These are phyloP conservation scores for Geotrichum aggregatum DNA, from an alignment of 1,139 yeast genomes.

Conservation along the genomic window DNA sequence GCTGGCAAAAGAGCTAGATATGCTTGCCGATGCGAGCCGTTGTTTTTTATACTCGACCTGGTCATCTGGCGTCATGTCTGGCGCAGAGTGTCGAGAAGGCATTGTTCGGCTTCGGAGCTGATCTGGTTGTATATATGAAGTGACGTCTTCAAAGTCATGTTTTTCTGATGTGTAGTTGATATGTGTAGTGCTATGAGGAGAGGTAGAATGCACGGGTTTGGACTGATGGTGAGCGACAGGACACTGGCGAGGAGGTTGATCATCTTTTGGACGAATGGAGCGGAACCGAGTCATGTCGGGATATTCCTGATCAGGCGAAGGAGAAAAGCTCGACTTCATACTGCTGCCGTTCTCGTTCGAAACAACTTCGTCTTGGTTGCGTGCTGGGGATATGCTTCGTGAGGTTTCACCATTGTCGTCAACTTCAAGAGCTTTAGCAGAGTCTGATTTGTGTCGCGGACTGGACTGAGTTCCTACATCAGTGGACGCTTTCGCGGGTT, in stretches of 20 bases:
- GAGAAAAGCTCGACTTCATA: conserved; percentile 4
- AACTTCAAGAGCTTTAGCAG: neutral
- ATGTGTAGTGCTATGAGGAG: neutral
- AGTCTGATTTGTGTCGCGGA: no score
- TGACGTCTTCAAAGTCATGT: neutral
- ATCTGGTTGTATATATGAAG: neutral
- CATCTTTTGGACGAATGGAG: conserved; percentile 17
- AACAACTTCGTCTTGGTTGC: neutral
- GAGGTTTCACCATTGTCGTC: neutral
- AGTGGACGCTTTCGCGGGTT: conserved; percentile 13
- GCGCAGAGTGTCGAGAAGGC: conserved; percentile 8
- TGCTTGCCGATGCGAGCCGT: neutral
- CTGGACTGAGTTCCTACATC: conserved; percentile 3
- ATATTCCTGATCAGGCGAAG: conserved; percentile 13
- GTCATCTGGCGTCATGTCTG: conserved; percentile 13
- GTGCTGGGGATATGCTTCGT: neutral
- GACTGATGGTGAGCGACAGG: conserved; percentile 15
- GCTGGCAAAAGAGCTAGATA: conserved; percentile 4
- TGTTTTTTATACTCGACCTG: conserved; percentile 14
- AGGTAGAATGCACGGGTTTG: neutral
- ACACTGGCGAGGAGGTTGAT: conserved; percentile 8
- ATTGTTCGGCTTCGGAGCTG: neutral
- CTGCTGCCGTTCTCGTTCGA: neutral
- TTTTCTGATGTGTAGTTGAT: no score
- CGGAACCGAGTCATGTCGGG: conserved; percentile 16